Base-by-base conservation (phyloP, 352 stramenopile genomes). In the Pythium biforme region DNA sequence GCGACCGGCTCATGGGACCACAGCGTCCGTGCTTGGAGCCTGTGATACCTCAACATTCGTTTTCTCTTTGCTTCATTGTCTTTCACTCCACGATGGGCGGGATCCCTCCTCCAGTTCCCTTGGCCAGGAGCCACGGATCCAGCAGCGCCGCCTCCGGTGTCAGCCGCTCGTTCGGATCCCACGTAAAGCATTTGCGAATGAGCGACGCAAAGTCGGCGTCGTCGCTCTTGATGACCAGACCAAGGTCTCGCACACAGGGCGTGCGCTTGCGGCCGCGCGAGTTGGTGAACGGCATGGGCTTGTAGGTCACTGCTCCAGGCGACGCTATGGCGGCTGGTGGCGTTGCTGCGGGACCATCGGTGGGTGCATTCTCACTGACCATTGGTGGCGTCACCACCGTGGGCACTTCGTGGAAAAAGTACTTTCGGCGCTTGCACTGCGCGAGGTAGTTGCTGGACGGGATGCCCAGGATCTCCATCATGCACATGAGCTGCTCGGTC, bases 401-500 rank as follows among this genome's bases (percentile, higher is more conserved):
- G 7, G 25, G 41, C 20, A 57, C 31, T 43, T 61, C 75, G 19
- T 88, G 71, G 60, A 94, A 94, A 58, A 89, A 95, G 15, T 85
- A 78, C 19, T 77, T 68, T 0, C 78, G 66, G 9, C 81, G 81
- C 39, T 88, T 88, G 55, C 77, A 87, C 43, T 69, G 69, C 19
- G 66, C 49, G 0, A 92, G 56, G 41, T 92, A 74, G 15, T 66
- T 67, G 1, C 59, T 46, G 1, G 79, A 66, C 25, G 87, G 87
- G 6, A 75, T 51, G 4, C 74, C 84, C 11, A 91, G 59, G 25
- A 95, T 55, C 54, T 95, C 89, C 73, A 95, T 88, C 67, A 96
- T 96, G 55, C 88, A 94, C n/a, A 74, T 72, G 33, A 97, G 72
- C 66, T 97, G 89, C 47, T 97, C 82, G 9, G 45, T 55, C 59